These are phyloP conservation scores for Sergeia podlipaevii DNA, from an alignment of 208 protist species.

Conservation along the genomic window DNA sequence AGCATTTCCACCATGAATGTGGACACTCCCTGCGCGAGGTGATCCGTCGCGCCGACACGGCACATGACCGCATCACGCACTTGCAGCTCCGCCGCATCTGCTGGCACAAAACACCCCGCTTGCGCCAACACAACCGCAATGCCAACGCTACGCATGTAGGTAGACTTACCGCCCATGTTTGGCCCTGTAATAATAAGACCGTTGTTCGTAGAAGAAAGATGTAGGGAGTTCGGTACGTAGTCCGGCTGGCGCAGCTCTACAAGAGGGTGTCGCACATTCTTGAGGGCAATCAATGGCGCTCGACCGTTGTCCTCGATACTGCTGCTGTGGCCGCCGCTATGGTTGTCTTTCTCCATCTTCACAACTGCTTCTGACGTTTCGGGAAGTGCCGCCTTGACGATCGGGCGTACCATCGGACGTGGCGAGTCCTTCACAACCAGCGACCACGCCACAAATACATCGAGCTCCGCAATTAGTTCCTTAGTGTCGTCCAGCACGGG, in stretches of 20 bases:
- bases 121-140: conserved; percentile 98
- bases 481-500: conserved; percentile 94
- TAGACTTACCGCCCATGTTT: conserved; percentile 99
- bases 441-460: conserved; percentile 93
- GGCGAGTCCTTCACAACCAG: conserved; percentile 85
- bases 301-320: neutral
- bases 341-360: conserved; percentile 5
- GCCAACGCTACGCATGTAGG: conserved; percentile 97
- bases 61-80: conserved; percentile 96
- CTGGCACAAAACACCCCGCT: conserved; percentile 99
- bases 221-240: conserved; percentile 77
- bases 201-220: conserved; percentile 75
- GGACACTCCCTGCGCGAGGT: conserved; percentile 91
- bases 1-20: conserved; percentile 99
- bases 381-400: conserved; percentile 19
- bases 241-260: conserved; percentile 80
- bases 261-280: conserved; percentile 81
- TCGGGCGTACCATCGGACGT: conserved; percentile 89
- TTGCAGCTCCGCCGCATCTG: conserved; percentile 71
- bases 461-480: conserved; percentile 91
- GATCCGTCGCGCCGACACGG: conserved; percentile 98
- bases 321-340: conserved; percentile 4
- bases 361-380: neutral
- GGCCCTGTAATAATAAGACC: conserved; percentile 89
- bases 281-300: conserved; percentile 46